Conservation (phyloP, 257 asterid species). For the Solanum megistacrolobum region DNA sequence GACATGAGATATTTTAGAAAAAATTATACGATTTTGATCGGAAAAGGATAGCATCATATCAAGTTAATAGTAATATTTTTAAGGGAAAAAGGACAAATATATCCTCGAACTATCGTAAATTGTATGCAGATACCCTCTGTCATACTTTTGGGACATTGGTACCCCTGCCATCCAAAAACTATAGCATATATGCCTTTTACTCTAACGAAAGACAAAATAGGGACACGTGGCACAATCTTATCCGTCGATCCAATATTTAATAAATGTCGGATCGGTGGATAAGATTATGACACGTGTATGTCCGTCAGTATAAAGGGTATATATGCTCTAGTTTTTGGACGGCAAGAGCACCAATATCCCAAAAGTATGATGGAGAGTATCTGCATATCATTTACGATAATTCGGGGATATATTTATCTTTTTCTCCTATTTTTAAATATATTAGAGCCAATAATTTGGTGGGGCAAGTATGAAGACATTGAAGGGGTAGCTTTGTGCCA, state of each 20-base stretch:
- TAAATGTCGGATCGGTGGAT: no score
- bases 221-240: no score
- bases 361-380: rapidly evolving
- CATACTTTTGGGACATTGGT: no score
- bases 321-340: no score
- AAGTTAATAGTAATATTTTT: neutral
- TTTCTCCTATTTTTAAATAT: neutral
- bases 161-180: no score
- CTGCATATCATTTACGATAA: no score
- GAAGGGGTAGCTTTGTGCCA: neutral
- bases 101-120: no score
- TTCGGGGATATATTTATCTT: rapidly evolving
- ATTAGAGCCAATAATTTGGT: neutral
- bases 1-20: neutral
- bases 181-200: rapidly evolving
- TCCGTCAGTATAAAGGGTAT: no score
- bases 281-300: no score
- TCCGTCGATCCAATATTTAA: no score
- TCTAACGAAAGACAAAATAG: no score
- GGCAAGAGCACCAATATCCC: rapidly evolving
- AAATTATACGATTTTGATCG: rapidly evolving
- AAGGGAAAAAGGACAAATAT: no score
- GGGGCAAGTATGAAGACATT: neutral
- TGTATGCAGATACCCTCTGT: rapidly evolving
- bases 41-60: neutral